Evolutionary conservation across 805 yeast species (phyloP), one percentile per base, ranked within the genome.

Genomic region (Nakazawaea siamensis): DNA sequence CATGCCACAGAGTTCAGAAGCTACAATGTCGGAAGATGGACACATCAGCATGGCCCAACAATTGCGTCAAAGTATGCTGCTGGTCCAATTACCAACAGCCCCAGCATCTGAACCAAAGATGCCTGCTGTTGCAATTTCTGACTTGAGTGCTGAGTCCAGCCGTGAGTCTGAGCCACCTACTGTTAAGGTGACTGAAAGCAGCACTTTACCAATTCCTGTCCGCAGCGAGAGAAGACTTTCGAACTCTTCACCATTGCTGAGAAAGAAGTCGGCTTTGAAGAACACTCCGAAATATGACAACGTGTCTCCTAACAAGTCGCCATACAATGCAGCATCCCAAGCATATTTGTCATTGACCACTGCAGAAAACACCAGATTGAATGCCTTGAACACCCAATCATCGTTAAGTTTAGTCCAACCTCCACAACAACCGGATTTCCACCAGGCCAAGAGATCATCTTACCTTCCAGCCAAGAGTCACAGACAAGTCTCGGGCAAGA

Each of bases 331-430:
- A 2, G 83, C 84, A 0, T 70, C 70, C 18, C 70, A 68, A 40
- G 86, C 83, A 0, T 80, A 80, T 46, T 49, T 80, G 29, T 76
- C 84, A 0, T 55, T 79, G 35, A 68, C 88, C 1, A 82, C 92
- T 0, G 88, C 88, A 1, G 87, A 81, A 49, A 82, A 82, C 52
- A 82, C 92, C 0, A 65, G 87, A 39, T 50, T 80, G 38, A 82
- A 82, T 55, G 80, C 90, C 1, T 51, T 74, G 49, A 66, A 76
- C 5, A 49, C 59, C n/a, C 58, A 57, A 1, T 46, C 68, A 0
- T 44, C 63, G 4, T 58, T 64, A 33, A 55, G 66, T 19, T 35
- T 35, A 15, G 12, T 9, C 42, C 40, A 42, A 21, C 36, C 18
- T 23, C 33, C 33, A 33, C 23, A 20, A 20, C 7, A 10, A 20